These are phyloP conservation scores for Funneliformis geosporum DNA, from an alignment of 192 early-diverging fungal genomes.

Conservation along the genomic window DNA sequence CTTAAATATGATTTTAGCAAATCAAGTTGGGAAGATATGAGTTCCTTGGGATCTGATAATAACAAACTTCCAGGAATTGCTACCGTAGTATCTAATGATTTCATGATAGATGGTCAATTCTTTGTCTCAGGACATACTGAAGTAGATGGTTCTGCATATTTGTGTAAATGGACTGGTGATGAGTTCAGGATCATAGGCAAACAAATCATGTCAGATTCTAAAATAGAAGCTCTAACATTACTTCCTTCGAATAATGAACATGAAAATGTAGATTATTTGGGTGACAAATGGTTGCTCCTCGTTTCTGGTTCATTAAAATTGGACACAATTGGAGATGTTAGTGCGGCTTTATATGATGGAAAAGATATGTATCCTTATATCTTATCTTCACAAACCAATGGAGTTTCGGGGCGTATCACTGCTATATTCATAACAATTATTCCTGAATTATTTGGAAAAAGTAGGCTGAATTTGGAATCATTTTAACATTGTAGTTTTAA, in stretches of 20 bases:
- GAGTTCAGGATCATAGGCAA: slow-evolving; percentile 40
- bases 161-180: slow-evolving; percentile 54
- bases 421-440: slow-evolving; percentile 30
- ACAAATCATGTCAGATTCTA: neutral
- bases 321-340: slow-evolving; percentile 40
- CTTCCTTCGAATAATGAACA: slow-evolving; percentile 8
- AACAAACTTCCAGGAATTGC: slow-evolving; percentile 53
- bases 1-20: slow-evolving; percentile 52
- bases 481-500: neutral
- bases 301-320: slow-evolving; percentile 48
- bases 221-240: neutral
- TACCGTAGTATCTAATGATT: slow-evolving; percentile 45
- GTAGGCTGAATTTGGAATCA: slow-evolving; percentile 28
- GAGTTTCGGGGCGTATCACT: slow-evolving; percentile 30
- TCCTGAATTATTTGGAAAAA: slow-evolving; percentile 11
- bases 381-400: slow-evolving; percentile 35
- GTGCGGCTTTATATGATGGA: slow-evolving; percentile 52
- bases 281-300: slow-evolving; percentile 43
- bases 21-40: slow-evolving; percentile 41
- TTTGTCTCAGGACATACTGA: slow-evolving; percentile 37
- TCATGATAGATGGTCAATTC: slow-evolving; percentile 29
- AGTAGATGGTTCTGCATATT: slow-evolving; percentile 38
- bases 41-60: neutral
- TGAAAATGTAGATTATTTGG: slow-evolving; percentile 34
- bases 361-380: slow-evolving; percentile 49